Evolutionary conservation across 202 grass and related monocot species (phyloP), one percentile per base, ranked within the genome.

Genomic region (Schoenoplectus tabernaemontani): DNA sequence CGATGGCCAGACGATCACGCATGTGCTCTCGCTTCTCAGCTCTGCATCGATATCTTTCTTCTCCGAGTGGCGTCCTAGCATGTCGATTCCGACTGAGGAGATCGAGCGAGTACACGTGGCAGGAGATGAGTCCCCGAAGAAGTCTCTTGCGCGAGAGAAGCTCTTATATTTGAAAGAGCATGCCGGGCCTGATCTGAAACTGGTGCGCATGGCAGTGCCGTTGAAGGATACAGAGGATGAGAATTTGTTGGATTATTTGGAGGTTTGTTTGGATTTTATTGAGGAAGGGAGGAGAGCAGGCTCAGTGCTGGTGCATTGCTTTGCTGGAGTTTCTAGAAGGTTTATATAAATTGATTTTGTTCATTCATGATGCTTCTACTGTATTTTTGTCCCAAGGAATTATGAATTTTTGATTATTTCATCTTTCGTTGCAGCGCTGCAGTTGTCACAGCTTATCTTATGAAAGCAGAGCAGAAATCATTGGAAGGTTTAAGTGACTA

Each of bases 121-220:
- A 4, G 87, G 82, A 37, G 91, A 90, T 26, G 86, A 81, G 8
- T 81, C 86, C 39, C 77, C 78, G 12, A 76, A 78, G 85, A 73
- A 36, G 13, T 85, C 87, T 9, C 79, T 87, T 16, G 12, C 87
- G 17, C 86, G 64, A 0, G 86, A 85, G 24, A 77, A 82, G 73
- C 84, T 92, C 17, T 42, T 97, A 68, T 86, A 76, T 20, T 80
- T 90, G 77, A 83, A 91, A 42, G 87, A 97, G 86, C 84, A 61
- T 17, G 91, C 94, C 0, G 94, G 91, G 16, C 33, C 60, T 19
- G 94, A 84, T 30, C 80, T 93, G 43, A 84, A 73, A 70, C 70
- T 97, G 24, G 82, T 80, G 80, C 86, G 91, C 86, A 97, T 97
- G 94, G 91, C 89, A 13, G 89, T 97, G 86, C 94, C 94, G 44